A percentile compares a stretch with the other conserved stretches of the same genome.
Conservation (phyloP, 345 rosid genomes). For the Melaleuca quinquenervia region DNA sequence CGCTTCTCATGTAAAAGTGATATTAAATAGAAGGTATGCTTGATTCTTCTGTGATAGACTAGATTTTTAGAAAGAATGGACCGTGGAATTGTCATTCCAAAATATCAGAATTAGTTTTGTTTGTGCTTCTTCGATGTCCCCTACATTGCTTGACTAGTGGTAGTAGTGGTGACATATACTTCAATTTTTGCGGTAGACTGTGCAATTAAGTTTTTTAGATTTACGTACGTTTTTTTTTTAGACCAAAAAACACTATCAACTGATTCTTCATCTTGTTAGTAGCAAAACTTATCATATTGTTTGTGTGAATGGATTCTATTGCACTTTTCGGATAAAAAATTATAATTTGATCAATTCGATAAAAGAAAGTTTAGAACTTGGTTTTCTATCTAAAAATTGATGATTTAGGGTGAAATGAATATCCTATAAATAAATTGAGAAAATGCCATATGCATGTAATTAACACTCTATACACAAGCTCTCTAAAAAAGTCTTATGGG, state of each 20-base stretch:
- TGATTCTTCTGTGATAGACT: too few species aligned
- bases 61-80: too few species aligned
- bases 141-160: too few species aligned
- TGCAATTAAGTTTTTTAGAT: too few species aligned
- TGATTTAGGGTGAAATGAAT: neutral
- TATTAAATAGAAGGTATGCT: too few species aligned
- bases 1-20: too few species aligned
- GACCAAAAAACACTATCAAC: neutral
- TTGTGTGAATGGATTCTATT: neutral
- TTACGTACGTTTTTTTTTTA: too few species aligned
- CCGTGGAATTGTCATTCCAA: too few species aligned
- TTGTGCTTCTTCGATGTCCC: too few species aligned
- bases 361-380: neutral
- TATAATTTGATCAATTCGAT: neutral
- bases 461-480: neutral
- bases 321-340: neutral
- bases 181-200: too few species aligned
- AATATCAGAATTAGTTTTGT: too few species aligned
- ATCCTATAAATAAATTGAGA: neutral
- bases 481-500: neutral
- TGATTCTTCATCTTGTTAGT: neutral
- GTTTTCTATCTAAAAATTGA: neutral
- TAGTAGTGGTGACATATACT: too few species aligned
- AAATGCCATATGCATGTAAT: neutral
- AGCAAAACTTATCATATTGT: neutral